Evolutionary conservation across 345 rosid species (phyloP).

Genomic region (Hibiscus trionum): DNA sequence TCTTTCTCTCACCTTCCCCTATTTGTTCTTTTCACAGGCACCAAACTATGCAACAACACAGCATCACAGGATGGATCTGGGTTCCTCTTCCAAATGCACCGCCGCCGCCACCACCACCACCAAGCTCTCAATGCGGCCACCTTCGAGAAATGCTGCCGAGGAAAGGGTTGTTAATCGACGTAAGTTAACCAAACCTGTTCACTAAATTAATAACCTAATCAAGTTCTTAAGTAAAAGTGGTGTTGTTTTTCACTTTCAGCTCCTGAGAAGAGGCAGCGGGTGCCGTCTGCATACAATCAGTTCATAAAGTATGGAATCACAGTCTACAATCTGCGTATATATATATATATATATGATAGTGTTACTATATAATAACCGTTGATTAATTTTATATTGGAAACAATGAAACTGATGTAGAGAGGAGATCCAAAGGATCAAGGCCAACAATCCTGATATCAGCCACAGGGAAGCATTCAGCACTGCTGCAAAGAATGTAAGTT

Average conservation of each 20-base stretch:
- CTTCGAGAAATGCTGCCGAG: slow-evolving; percentile 25
- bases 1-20: neutral
- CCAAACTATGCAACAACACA: slow-evolving; percentile 25
- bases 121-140: slow-evolving; percentile 41
- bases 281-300: slow-evolving; percentile 96
- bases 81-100: slow-evolving; percentile 59
- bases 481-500: slow-evolving; percentile 91
- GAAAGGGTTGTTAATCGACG: slow-evolving; percentile 70
- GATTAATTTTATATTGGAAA: neutral
- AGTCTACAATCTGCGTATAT: neutral
- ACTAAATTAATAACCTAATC: too few species aligned
- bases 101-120: neutral
- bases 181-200: slow-evolving; percentile 23
- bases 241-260: slow-evolving; percentile 39
- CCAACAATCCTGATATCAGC: slow-evolving; percentile 89
- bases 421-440: slow-evolving; percentile 98
- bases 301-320: slow-evolving; percentile 64
- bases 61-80: slow-evolving; percentile 42
- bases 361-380: neutral
- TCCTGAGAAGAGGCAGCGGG: slow-evolving; percentile 97
- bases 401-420: slow-evolving; percentile 34
- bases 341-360: neutral
- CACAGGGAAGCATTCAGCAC: slow-evolving; percentile 99
- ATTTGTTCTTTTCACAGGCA: slow-evolving; percentile 16
- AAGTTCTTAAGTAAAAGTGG: too few species aligned